phyloP scores from a whole-genome alignment of 306 rosid genomes.

The Rosa lucieae region DNA sequence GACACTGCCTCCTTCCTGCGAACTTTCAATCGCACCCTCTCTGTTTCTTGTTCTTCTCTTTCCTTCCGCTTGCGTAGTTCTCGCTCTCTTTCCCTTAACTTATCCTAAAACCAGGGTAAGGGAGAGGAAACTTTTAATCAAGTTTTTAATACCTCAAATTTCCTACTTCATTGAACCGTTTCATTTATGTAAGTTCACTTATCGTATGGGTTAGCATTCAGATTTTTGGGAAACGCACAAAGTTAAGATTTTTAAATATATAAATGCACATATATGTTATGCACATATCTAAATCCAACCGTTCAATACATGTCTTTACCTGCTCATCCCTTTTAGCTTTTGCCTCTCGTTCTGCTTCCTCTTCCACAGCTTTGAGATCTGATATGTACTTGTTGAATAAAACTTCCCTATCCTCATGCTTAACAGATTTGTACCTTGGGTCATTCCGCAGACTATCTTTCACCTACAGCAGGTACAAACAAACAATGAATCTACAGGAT shows the following conservation, averaged over 20 bases:
- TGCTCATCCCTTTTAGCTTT: constrained; percentile 89
- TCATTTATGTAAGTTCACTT: not conserved
- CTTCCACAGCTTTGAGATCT: constrained; percentile 72
- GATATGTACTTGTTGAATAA: constrained; percentile 77
- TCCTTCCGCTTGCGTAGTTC: constrained; percentile 92
- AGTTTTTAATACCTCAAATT: not conserved
- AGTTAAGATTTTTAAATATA: not conserved
- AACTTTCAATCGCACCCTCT: constrained; percentile 80
- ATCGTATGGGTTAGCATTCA: not conserved
- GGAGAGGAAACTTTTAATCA: constrained; percentile 5
- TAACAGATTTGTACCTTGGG: constrained; percentile 74
- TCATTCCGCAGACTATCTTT: constrained; percentile 83
- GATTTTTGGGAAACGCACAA: not conserved
- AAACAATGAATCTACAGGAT: constrained; percentile 7
- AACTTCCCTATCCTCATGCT: constrained; percentile 84
- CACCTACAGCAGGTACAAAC: constrained; percentile 53
- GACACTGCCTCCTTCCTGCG: constrained; percentile 85
- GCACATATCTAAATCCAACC: not conserved
- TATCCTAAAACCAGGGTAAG: constrained; percentile 56
- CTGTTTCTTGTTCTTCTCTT: constrained; percentile 98
- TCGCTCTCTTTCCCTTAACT: constrained; percentile 89
- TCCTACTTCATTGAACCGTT: not conserved
- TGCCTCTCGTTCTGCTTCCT: constrained; percentile 68
- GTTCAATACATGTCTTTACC: constrained; percentile 39
- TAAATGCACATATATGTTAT: not conserved